Base-by-base conservation (phyloP, 108 stramenopile species). In the Conticribra guillardii region DNA sequence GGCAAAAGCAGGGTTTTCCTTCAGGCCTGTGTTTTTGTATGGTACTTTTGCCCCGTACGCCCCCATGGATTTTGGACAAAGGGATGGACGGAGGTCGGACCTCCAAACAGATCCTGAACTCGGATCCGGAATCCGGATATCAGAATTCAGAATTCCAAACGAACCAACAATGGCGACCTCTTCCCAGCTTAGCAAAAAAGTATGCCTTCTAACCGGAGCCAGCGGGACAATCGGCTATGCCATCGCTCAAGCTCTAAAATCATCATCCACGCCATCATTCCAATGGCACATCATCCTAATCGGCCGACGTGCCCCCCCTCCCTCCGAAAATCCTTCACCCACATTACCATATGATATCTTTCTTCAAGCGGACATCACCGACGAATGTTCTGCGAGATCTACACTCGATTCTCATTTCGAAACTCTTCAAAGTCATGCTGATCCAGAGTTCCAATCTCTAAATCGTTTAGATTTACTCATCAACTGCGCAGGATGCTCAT, bases 401-500 rank as follows among this genome's bases (percentile, higher is more conserved):
- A 56, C 67, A 44, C 47, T 76, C 23, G 58, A 68, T 45, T 46
- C 53, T 32, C 75, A 76, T 57, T 76, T 69, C 52, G 75, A 76
- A 57, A 69, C 75, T 24, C 67, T 76, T 2, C 44, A 54, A 54
- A 69, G 64, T 18, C 17, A 47, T 28, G 28, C 46, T 3, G 65
- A 74, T 54, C 29, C 58, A 26, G 29, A 69, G 15, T 15, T 51
- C n/a, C 34, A 22, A 33, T 45, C 73, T 27, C 50, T 74, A 29
- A 64, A 74, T 53, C 27, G 65, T 49, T 53, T 74, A 50, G 73
- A 74, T 53, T 64, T 74, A 21, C 65, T 74, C 52, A 52, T 74
- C 34, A 74, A 74, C 44, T 74, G 73, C 49, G 73, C 73, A 24
- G 73, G 73, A 29, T 74, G 73, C 64, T 58, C 56, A n/a, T 58